Evolutionary conservation across 2,329 filamentous ascomycete species (phyloP), one percentile per base, ranked within the genome.

Genomic region (Mariannaea elegans): DNA sequence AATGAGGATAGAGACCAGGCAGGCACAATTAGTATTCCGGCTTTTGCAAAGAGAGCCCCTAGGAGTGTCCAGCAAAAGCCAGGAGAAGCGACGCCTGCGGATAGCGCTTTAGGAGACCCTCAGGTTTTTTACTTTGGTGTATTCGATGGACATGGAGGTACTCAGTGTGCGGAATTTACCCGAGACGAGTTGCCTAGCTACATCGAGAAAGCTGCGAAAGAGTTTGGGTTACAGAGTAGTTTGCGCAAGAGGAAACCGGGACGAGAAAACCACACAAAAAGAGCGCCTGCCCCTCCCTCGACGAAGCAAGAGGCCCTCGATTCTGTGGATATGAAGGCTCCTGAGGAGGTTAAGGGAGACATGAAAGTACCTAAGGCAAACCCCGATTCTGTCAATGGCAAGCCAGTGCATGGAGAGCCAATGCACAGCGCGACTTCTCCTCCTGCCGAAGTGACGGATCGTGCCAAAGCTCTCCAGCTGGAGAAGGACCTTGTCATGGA

Each of bases 91-190:
- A 92, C 85, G 21, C 87, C 83, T 9, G 92, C 92, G 6, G 91
- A 92, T 58, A 91, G 89, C 65, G 87, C 91, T 2, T 91, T 87
- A 63, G 94, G 94, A 2, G 94, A 98, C 72, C 94, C 94, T 1
- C 94, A 98, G 74, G 90, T 98, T 31, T 99, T 99, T 77, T 99
- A 98, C 76, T 99, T 97, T 82, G 94, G 87, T 1, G 89, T 98
- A 1, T 99, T 98, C 72, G 95, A 99, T 76, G 95, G 95, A 3
- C 95, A 99, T 78, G 95, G 95, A 9, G 95, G 95, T 18, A 85
- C 82, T 18, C 91, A 97, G 74, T 98, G 95, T 76, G 93, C 93
- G 60, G 88, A 90, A 16, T 98, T 97, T 69, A 77, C 98, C 66
- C 85, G 89, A 58, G 92, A 97, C 61, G 87, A 91, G 71, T 79